phyloP scores from a whole-genome alignment of 352 stramenopile species.

The Pythium rishiriense region DNA sequence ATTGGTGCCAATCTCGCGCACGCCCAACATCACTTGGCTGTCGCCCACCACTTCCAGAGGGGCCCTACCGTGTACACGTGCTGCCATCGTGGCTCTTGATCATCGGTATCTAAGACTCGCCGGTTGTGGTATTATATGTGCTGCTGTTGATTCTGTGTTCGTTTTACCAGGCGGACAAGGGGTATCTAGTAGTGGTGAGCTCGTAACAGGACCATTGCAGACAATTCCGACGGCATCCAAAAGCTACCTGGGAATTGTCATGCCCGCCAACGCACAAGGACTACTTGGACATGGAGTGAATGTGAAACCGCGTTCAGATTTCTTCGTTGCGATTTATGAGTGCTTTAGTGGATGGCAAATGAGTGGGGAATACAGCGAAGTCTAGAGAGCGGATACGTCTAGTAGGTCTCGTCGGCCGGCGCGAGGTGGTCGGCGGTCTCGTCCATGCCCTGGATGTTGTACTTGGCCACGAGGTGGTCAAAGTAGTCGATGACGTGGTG shows the following conservation, averaged over 20 bases:
- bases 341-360: not conserved
- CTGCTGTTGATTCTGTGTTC: not conserved
- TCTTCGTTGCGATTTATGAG: not conserved
- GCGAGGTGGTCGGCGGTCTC: slow-evolving; percentile 14
- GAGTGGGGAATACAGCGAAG: not conserved
- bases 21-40: too few species aligned
- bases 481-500: slow-evolving; percentile 87
- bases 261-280: too few species aligned
- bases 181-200: not conserved
- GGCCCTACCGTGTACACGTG: too few species aligned
- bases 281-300: not conserved
- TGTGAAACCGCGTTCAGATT: not conserved
- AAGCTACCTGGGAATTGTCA: too few species aligned
- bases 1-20: too few species aligned
- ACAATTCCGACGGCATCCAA: not conserved
- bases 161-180: not conserved
- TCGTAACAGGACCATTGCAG: not conserved
- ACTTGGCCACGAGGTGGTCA: slow-evolving; percentile 73
- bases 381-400: not conserved
- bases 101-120: not conserved
- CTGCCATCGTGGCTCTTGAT: not conserved
- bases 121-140: not conserved
- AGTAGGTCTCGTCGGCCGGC: not conserved
- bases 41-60: too few species aligned
- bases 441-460: slow-evolving; percentile 48